Base-by-base conservation (phyloP, 306 rosid genomes). In the Dalbergia oliveri region DNA sequence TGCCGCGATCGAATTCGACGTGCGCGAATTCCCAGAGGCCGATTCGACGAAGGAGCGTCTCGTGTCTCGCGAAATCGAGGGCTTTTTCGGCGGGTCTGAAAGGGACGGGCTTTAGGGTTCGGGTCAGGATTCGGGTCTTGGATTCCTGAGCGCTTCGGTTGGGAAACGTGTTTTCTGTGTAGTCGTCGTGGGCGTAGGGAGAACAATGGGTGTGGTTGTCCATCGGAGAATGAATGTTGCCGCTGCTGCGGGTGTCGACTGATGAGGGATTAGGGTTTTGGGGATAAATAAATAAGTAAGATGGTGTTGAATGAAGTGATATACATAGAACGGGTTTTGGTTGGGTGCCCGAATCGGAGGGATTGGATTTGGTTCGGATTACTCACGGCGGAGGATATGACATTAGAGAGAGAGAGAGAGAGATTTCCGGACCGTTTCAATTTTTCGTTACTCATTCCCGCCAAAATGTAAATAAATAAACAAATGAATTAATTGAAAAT, bases 1-100 rank as follows among this genome's bases (percentile, higher is more conserved):
- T 35, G 19, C 0, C 31, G 66, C 85, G 69, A 67, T 93, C 96
- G 35, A 93, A 93, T 59, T 95, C 89, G n/a, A 86, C 51, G 37
- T 90, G 93, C 16, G 86, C 98, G 21, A 95, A 93, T 26, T 90
- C 91, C 98, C 99, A 95, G 50, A 95, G 67, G 51, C 97, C 97
- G 3, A 95, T 63, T 14, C 93, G 89, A 87, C 82, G 82, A 59
- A 95, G 35, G 45, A 95, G 97, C 59, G 82, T 73, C 87, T 88
- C 79, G 71, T 93, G 93, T 53, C 78, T 43, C 44, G 79, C 57
- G 56, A 95, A 95, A 82, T 93, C 90, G 26, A 93, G 90, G 69
- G 21, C 64, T 83, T 89, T 93, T 26, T 26, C 31, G 0, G 61
- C 44, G 0, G 99, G 95, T 0, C 79, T 50, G 26, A 93, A 94